Conservation (phyloP, 176 grass and related monocot genomes). For the Tillandsia fasciculata region DNA sequence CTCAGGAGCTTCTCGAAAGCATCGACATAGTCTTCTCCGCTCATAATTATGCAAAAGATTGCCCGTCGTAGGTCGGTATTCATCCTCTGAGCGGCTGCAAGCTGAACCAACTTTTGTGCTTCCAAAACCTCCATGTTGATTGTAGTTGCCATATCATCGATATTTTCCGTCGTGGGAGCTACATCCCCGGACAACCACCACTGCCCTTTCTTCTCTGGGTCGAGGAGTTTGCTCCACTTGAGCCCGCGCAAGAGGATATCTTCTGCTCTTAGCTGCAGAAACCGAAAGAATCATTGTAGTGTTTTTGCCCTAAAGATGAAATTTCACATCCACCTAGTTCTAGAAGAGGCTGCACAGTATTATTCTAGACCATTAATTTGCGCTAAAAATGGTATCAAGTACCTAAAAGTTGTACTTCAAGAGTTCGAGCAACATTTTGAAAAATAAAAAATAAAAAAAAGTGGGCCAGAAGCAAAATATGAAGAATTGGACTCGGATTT, state of each 20-base stretch:
- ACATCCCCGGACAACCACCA: constrained; percentile 85
- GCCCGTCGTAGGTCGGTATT: constrained; percentile 82
- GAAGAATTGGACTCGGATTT: too few species aligned
- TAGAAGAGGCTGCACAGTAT: background rate
- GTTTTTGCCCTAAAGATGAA: background rate
- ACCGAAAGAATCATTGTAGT: background rate
- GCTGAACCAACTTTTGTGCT: constrained; percentile 73
- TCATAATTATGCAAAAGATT: constrained; percentile 96
- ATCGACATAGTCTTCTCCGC: constrained; percentile 80
- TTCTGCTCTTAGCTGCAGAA: constrained; percentile 58
- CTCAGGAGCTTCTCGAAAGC: constrained; percentile 97
- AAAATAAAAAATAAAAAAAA: too few species aligned
- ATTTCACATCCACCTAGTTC: background rate
- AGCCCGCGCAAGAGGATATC: constrained; percentile 65
- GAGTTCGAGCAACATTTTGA: too few species aligned
- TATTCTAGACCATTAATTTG: background rate
- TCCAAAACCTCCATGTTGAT: constrained; percentile 62
- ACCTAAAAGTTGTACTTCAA: background rate
- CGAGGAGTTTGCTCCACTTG: constrained; percentile 70
- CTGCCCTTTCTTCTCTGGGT: constrained; percentile 88
- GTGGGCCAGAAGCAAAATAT: too few species aligned
- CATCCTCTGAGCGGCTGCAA: constrained; percentile 79
- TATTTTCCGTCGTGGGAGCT: constrained; percentile 25
- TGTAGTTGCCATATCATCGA: constrained; percentile 44
- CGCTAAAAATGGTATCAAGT: background rate